Evolutionary conservation across 2,329 filamentous ascomycete genomes (phyloP).

Genomic region (Aspergillus vadensis): DNA sequence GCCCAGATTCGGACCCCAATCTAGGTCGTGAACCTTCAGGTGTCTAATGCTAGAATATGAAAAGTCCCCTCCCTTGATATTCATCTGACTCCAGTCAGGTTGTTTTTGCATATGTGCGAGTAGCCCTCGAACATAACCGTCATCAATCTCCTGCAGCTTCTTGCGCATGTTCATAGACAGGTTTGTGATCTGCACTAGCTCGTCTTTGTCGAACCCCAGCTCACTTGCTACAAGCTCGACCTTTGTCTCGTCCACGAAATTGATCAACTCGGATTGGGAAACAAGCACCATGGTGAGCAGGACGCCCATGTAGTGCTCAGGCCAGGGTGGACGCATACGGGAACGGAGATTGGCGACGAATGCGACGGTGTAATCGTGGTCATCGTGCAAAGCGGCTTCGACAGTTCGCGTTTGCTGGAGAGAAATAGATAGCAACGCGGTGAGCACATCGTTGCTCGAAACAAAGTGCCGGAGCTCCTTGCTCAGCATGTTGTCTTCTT

Average conservation of each 20-base stretch:
- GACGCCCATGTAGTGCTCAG: neutral
- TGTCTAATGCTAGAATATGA: conserved; percentile 2
- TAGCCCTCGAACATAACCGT: neutral
- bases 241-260: neutral
- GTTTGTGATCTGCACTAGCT: neutral
- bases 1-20: neutral
- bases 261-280: neutral
- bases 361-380: neutral
- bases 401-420: neutral
- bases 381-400: neutral
- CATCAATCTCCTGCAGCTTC: neutral
- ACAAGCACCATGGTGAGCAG: neutral
- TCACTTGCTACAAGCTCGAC: neutral
- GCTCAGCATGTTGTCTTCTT: neutral
- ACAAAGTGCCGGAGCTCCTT: neutral
- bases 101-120: neutral
- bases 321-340: neutral
- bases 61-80: neutral
- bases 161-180: neutral
- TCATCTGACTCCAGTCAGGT: neutral
- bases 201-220: neutral
- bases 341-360: neutral
- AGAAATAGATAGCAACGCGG: neutral
- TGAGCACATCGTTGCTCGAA: conserved; percentile 2
- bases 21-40: neutral